Evolutionary conservation across 768 basidiomycete genomes (phyloP), one percentile per base, ranked within the genome.

Genomic region (Rhodosporidiobolus odoratus): DNA sequence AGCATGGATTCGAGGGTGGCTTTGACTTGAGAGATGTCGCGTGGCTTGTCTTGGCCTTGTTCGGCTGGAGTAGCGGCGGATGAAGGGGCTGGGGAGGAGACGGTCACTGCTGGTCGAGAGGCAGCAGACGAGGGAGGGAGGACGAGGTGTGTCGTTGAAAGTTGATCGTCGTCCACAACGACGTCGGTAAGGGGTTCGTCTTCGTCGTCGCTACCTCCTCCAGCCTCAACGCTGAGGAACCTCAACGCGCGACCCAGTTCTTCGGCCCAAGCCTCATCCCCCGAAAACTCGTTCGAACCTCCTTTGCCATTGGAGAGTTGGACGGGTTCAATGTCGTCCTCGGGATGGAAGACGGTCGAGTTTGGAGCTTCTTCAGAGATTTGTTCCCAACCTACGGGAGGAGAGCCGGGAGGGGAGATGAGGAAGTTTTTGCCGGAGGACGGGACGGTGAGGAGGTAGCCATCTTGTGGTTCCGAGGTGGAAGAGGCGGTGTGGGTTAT

Each of bases 321-420:
- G 25, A 61, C 52, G 41, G 66, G 66, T 41, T 62, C 41, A n/a
- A 59, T 27, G 40, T 32, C 63, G 48, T 69, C 67, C 12, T 57
- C 62, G 15, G 63, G 61, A 37, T 71, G 64, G 30, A 96, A 85
- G 8, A 92, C 88, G 4, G 84, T 81, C 4, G 82, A 78, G 77
- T 97, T 97, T 0, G 95, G 95, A 25, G 92, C 91, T 13, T 94
- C 92, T 80, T 98, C 95, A 59, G 82, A 82, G 66, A 93, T 85
- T 32, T 85, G 92, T 77, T 96, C 92, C 96, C 96, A 99, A 4
- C 94, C 96, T 2, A 94, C 87, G 0, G 96, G 96, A 0, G 96
- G 96, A 0, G 93, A 96, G 8, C 96, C 96, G 6, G 96, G 96
- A 0, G 96, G 96, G 0, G 96, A 98, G 72, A 99, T 94, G 57